Conservation (phyloP, 1,139 yeast species). For the Geotrichum klebahnii region DNA sequence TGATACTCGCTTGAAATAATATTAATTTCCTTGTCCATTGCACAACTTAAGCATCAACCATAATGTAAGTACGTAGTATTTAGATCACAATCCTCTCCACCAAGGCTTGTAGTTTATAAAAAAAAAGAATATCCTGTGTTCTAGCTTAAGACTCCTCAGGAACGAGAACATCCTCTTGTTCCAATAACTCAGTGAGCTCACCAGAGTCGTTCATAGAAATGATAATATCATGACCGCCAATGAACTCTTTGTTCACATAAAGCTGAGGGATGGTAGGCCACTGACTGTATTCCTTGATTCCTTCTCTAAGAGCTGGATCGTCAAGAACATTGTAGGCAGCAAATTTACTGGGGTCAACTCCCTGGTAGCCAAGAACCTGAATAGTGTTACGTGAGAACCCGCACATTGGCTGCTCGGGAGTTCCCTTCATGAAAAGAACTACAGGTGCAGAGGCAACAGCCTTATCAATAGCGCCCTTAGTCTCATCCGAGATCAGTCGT, state of each 20-base stretch:
- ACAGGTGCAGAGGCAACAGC: conserved; percentile 90
- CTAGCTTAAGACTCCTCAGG: conserved; percentile 51
- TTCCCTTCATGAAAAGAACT: conserved; percentile 67
- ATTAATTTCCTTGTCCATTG: neutral
- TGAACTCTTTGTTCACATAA: conserved; percentile 64
- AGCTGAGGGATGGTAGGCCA: conserved; percentile 89
- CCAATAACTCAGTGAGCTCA: conserved; percentile 82
- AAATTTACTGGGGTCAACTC: conserved; percentile 92
- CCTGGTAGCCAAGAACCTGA: conserved; percentile 89
- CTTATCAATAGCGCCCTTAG: conserved; percentile 54
- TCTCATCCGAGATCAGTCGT: conserved; percentile 71
- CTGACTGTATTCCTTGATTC: conserved; percentile 88
- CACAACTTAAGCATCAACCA: neutral
- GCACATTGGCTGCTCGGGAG: conserved; percentile 97
- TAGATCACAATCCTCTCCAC: neutral
- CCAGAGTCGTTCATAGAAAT: conserved; percentile 90
- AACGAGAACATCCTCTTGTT: conserved; percentile 70
- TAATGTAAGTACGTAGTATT: no score
- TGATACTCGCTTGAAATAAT: no score
- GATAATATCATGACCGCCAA: conserved; percentile 96
- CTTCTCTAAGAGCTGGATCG: conserved; percentile 85
- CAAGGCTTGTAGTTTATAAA: neutral
- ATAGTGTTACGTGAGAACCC: conserved; percentile 96
- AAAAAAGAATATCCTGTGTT: conserved; percentile 3
- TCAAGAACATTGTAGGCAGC: conserved; percentile 97